These are phyloP conservation scores for Saccharomyces eubayanus DNA, from an alignment of 805 yeast species.

Conservation along the genomic window DNA sequence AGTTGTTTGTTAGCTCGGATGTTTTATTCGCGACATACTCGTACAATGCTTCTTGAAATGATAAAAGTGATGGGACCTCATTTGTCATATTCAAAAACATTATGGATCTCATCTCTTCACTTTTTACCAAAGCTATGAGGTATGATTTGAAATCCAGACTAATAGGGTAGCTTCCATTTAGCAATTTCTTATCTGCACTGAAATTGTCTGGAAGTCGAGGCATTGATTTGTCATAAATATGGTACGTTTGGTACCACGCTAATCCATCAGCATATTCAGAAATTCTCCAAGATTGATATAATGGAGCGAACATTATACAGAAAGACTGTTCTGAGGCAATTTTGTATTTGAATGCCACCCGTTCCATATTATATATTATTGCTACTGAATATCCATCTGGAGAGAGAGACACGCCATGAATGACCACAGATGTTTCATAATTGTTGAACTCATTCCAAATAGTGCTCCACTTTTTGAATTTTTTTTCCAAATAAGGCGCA, in stretches of 20 bases:
- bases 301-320: constrained; percentile 21
- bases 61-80: constrained; percentile 12
- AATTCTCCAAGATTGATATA: constrained; percentile 22
- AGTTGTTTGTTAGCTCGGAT: constrained; percentile 12
- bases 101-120: constrained; percentile 12
- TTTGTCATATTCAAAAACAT: constrained; percentile 19
- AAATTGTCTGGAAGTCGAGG: constrained; percentile 10
- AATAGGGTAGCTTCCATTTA: constrained; percentile 6
- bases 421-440: constrained; percentile 21
- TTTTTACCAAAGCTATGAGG: constrained; percentile 12
- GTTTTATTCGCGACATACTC: constrained; percentile 18
- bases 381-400: constrained; percentile 27
- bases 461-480: constrained; percentile 24
- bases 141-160: constrained; percentile 15
- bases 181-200: not conserved
- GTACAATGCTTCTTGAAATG: constrained; percentile 18
- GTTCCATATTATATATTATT: constrained; percentile 21
- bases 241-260: constrained; percentile 30
- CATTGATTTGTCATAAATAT: constrained; percentile 18
- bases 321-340: constrained; percentile 24
- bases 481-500: constrained; percentile 22
- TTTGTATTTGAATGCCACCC: constrained; percentile 23
- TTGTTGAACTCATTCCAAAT: constrained; percentile 20
- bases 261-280: constrained; percentile 21
- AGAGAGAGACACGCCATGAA: constrained; percentile 25